Percentiles rank a stretch among this genome's conserved stretches.
Conservation (phyloP, 176 grass and related monocot species). For the Bonia amplexicaulis region DNA sequence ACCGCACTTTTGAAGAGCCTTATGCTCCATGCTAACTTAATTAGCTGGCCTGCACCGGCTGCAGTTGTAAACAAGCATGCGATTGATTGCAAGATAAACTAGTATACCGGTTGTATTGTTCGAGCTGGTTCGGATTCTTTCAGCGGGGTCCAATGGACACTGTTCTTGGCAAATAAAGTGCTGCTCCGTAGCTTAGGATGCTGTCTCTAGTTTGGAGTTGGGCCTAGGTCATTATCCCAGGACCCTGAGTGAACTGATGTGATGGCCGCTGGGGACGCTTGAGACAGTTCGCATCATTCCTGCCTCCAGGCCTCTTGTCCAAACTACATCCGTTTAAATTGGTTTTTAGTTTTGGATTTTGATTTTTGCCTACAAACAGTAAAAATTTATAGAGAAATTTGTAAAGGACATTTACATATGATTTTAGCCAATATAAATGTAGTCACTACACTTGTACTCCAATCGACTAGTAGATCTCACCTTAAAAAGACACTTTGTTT, state of each 20-base stretch:
- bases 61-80: neutral
- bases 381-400: too few species aligned
- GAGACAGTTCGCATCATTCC: neutral
- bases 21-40: neutral
- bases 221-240: neutral
- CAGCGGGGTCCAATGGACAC: neutral
- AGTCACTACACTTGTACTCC: too few species aligned
- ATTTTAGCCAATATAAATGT: too few species aligned
- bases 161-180: neutral
- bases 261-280: neutral
- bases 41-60: neutral
- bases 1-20: too few species aligned
- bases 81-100: too few species aligned
- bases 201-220: neutral
- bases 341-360: too few species aligned
- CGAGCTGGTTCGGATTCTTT: neutral
- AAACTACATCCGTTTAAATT: neutral
- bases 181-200: neutral
- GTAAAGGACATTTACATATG: too few species aligned
- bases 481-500: too few species aligned
- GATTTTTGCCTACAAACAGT: too few species aligned
- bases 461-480: accelerated
- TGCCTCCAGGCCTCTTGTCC: neutral
- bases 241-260: neutral
- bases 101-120: neutral